phyloP scores from a whole-genome alignment of 2,329 filamentous ascomycete genomes.

The Sordariomycetes sp. region DNA sequence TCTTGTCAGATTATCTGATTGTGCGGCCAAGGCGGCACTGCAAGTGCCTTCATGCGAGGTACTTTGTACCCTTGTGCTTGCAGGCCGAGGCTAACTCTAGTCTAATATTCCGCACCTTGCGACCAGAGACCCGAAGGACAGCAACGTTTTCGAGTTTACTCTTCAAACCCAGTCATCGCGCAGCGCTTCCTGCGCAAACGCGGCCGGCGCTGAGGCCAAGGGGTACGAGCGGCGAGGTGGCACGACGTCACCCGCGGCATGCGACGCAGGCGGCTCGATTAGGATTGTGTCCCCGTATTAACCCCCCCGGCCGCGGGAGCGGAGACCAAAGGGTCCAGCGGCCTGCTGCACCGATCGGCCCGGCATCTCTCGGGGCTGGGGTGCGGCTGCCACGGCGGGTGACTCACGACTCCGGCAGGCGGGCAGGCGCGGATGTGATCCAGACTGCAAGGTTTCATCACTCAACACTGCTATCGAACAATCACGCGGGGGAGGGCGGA shows the following conservation, averaged over 20 bases:
- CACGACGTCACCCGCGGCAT: background rate
- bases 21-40: background rate
- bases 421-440: too few relatives aligned
- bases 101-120: too few relatives aligned
- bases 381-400: background rate
- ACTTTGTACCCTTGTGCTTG: background rate
- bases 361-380: background rate
- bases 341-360: background rate
- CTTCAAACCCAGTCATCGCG: too few relatives aligned
- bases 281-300: background rate
- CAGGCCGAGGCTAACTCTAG: background rate
- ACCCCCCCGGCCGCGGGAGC: background rate
- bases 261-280: background rate
- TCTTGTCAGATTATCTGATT: conserved; percentile 2
- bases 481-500: background rate
- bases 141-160: too few relatives aligned
- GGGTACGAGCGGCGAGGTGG: background rate
- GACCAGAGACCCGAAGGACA: too few relatives aligned
- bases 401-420: background rate
- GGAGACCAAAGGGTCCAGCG: background rate
- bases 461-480: background rate
- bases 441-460: too few relatives aligned
- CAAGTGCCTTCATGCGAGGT: background rate
- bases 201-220: too few relatives aligned
- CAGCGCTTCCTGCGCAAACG: too few relatives aligned